phyloP scores from a whole-genome alignment of 306 rosid genomes.

The Argentina anserina region DNA sequence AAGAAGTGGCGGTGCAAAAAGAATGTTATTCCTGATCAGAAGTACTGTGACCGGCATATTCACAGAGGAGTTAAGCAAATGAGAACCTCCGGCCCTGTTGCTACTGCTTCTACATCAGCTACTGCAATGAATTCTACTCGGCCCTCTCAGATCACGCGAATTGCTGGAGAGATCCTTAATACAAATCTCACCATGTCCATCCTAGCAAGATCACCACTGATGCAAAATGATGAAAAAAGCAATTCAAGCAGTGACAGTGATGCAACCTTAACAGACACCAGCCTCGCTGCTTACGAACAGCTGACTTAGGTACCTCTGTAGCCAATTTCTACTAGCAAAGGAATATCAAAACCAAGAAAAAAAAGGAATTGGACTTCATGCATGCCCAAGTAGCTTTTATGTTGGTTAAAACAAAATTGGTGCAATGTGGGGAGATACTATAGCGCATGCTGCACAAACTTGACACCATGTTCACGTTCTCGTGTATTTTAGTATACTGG shows the following conservation, averaged over 20 bases:
- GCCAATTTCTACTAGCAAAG: background rate
- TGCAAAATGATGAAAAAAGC: slow-evolving; percentile 31
- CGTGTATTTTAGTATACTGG: background rate
- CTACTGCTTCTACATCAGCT: slow-evolving; percentile 25
- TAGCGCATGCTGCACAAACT: background rate
- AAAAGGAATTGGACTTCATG: background rate
- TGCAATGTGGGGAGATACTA: background rate
- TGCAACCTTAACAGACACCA: slow-evolving; percentile 60
- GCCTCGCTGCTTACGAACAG: slow-evolving; percentile 30
- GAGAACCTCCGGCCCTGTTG: slow-evolving; percentile 17
- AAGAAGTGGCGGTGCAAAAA: slow-evolving; percentile 86
- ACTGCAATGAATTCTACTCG: slow-evolving; percentile 20
- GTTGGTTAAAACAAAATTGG: background rate
- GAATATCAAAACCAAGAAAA: background rate
- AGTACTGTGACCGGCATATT: slow-evolving; percentile 70
- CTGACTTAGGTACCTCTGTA: background rate
- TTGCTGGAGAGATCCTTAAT: slow-evolving; percentile 33
- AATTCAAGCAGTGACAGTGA: slow-evolving; percentile 47
- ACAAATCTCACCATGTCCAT: slow-evolving; percentile 69
- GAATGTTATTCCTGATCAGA: slow-evolving; percentile 52
- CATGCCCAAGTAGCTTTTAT: background rate
- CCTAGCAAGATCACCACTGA: slow-evolving; percentile 31
- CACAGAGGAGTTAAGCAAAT: slow-evolving; percentile 71
- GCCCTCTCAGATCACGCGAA: slow-evolving; percentile 17
- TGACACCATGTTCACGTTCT: background rate